Percentiles rank a stretch among this genome's conserved stretches.
phyloP scores from a whole-genome alignment of 2,329 filamentous ascomycete species.

The Chaetomium sp. region DNA sequence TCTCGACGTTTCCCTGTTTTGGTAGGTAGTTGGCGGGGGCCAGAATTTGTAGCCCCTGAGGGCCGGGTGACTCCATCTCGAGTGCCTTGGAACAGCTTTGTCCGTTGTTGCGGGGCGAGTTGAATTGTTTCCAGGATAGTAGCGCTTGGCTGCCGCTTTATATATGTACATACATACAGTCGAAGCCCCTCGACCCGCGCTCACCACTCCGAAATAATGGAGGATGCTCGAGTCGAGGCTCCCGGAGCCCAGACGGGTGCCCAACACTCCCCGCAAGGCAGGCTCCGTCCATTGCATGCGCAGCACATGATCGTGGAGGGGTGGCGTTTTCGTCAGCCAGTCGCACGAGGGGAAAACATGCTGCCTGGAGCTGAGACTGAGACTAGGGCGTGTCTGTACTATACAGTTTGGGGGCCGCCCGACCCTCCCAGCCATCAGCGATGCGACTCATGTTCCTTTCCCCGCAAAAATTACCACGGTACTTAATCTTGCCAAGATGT shows the following conservation, averaged over 20 bases:
- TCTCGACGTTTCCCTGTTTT: not conserved
- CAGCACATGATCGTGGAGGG: not conserved
- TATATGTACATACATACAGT: no score
- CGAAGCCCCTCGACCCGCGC: not conserved
- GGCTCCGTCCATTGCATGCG: not conserved
- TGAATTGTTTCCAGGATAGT: not conserved
- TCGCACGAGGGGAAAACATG: not conserved
- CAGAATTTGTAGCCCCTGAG: not conserved
- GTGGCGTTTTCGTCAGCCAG: not conserved
- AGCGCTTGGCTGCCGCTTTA: not conserved
- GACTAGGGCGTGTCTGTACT: no score
- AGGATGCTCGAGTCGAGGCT: no score
- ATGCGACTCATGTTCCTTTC: no score
- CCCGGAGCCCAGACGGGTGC: not conserved
- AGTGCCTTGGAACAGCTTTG: not conserved
- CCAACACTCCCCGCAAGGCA: not conserved
- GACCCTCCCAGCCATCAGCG: no score
- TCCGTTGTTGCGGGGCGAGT: not conserved
- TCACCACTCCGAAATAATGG: no score
- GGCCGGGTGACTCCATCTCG: not conserved
- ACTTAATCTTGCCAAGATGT: no score
- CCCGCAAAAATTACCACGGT: no score
- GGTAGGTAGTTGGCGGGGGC: not conserved
- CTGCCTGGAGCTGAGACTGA: constrained; percentile 3
- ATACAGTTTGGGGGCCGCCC: no score